Percentiles rank a stretch among this genome's conserved stretches.
Evolutionary conservation across 352 stramenopile genomes (phyloP).

Genomic region (Blastocystis sp.): DNA sequence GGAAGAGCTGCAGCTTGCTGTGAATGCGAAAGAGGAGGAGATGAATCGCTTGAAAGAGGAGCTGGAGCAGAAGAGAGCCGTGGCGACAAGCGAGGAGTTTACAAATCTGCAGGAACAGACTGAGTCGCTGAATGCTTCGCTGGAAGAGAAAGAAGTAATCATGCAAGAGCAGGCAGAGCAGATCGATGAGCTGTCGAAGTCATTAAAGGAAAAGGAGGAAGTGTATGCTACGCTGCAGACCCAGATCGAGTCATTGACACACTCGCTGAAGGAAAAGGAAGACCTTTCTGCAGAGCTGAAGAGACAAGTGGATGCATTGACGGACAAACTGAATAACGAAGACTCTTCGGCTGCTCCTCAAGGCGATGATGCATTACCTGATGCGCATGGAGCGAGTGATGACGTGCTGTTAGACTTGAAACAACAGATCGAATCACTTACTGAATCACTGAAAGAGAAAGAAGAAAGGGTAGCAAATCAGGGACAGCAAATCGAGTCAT

Average conservation of each 20-base stretch:
- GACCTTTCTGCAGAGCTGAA: not conserved
- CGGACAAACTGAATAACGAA: not conserved
- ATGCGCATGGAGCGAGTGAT: not conserved
- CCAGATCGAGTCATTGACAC: not conserved
- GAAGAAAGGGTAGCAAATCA: not conserved
- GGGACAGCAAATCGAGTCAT: not conserved
- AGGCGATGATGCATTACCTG: not conserved
- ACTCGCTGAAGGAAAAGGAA: not conserved
- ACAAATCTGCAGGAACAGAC: too few species aligned
- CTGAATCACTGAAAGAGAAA: not conserved
- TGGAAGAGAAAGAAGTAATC: not conserved
- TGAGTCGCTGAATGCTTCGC: too few species aligned
- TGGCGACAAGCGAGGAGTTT: too few species aligned
- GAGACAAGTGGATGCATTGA: not conserved
- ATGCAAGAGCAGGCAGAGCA: not conserved
- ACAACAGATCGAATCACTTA: not conserved
- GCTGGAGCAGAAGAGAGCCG: too few species aligned
- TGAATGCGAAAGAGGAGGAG: not conserved
- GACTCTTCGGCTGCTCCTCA: not conserved
- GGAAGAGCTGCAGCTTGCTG: not conserved
- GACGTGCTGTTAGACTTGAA: not conserved
- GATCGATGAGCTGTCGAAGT: not conserved
- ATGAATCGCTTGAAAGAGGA: too few species aligned
- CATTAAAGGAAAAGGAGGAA: not conserved
- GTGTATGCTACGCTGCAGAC: not conserved